Conservation (phyloP, 257 asterid species). For the Voacanga thouarsii region DNA sequence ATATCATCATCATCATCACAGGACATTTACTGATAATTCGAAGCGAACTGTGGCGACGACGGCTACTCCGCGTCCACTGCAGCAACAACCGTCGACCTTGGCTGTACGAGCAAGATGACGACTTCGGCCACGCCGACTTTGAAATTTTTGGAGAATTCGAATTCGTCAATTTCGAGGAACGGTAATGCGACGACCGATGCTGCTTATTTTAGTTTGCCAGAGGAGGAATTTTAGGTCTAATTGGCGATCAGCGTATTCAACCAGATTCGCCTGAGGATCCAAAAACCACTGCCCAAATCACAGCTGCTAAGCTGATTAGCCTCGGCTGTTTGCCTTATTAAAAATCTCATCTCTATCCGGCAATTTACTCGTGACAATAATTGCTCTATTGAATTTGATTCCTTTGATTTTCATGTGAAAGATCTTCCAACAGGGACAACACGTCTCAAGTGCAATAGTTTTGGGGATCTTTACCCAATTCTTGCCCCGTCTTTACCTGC, state of each 20-base stretch:
- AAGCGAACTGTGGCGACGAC: conserved; percentile 8
- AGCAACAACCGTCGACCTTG: conserved; percentile 18
- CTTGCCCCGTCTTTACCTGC: too few species aligned
- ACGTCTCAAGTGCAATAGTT: too few species aligned
- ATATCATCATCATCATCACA: conserved; percentile 13
- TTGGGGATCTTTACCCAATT: too few species aligned
- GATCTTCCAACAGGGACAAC: too few species aligned
- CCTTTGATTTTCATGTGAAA: too few species aligned
- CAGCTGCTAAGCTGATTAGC: conserved; percentile 89
- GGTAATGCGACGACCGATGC: conserved; percentile 14
- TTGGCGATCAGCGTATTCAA: conserved; percentile 97
- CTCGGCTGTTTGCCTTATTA: conserved; percentile 73
- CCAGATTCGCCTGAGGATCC: conserved; percentile 65
- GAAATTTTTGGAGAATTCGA: conserved; percentile 22
- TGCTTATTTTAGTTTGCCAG: conserved; percentile 60
- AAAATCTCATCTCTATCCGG: too few species aligned
- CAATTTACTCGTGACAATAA: too few species aligned
- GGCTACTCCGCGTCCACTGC: conserved; percentile 8
- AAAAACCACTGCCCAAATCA: conserved; percentile 78
- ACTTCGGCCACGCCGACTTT: conserved; percentile 1
- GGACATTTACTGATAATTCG: conserved; percentile 8
- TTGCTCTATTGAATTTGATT: too few species aligned
- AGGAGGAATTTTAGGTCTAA: conserved; percentile 98
- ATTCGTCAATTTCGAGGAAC: conserved; percentile 10
- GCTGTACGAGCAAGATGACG: not conserved